Base-by-base conservation (phyloP, 2,329 filamentous ascomycete species). In the Tolypocladium tundrense region DNA sequence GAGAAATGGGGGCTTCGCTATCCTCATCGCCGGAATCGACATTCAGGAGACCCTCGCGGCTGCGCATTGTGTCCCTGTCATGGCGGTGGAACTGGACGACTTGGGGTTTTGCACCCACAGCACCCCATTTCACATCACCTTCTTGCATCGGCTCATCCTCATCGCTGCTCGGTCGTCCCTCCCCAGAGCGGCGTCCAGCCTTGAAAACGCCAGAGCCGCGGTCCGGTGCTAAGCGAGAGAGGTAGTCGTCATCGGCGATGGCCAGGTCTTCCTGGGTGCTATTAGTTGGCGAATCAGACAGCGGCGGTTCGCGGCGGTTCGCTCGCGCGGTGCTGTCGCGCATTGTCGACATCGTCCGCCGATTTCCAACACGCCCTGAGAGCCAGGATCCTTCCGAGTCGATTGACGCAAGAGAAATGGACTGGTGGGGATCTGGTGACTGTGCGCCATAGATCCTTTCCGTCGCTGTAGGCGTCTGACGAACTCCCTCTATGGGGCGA, bases 321-420 rank as follows among this genome's bases (percentile, higher is more conserved):
- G 66, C 65, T 40, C 69, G 67, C 39, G 66, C 61, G 50, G 70
- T 69, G 66, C 70, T 77, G 60, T 70, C 72, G 39, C 77, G 66
- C 68, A 84, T 71, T 68, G 77, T 69, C 58, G 77, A 67, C 62
- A 78, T n/a, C 10, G 31, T 77, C 37, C 73, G 71, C 62, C 77
- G 72, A 66, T 76, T 78, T 63, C 78, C 80, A 54, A 78, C 72
- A 58, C 87, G 86, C 19, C 93, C 91, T 4, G 91, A 94, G 51
- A 99, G 85, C 94, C 94, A 99, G 0, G 92, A 97, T 5, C 84
- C 94, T 75, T 99, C 94, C 0, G 92, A 97, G 68, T 97, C 94
- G 59, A 97, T 90, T 0, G 92, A 97, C 2, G 91, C 94, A 21
- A 97, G 79, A 0, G 93, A 97, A 70, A 92, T 88, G 37, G 91